These are phyloP conservation scores for Candida golubevii DNA, from an alignment of 805 yeast genomes.

Conservation along the genomic window DNA sequence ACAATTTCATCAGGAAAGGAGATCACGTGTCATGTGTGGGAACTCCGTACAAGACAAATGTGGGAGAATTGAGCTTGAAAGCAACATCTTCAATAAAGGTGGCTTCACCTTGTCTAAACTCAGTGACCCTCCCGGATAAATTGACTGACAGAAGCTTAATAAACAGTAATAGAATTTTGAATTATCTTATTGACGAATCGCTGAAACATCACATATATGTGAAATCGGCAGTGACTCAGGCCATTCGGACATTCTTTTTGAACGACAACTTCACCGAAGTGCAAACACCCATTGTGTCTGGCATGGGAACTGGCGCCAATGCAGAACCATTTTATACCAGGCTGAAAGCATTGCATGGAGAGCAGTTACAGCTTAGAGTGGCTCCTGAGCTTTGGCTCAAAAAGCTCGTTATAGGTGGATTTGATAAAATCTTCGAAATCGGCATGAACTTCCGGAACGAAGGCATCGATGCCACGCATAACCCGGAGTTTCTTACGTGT, in stretches of 20 bases:
- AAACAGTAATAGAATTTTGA: conserved; percentile 65
- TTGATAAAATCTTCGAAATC: conserved; percentile 82
- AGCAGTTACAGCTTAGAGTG: conserved; percentile 61
- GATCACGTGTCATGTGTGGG: conserved; percentile 71
- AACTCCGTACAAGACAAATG: conserved; percentile 66
- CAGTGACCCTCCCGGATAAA: conserved; percentile 51
- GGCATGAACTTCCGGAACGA: conserved; percentile 88
- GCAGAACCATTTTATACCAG: conserved; percentile 80
- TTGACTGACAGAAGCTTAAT: conserved; percentile 53
- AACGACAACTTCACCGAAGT: conserved; percentile 67
- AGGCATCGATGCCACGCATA: conserved; percentile 88
- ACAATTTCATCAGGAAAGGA: conserved; percentile 55
- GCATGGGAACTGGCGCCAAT: conserved; percentile 79
- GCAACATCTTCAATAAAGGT: conserved; percentile 46
- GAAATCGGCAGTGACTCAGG: conserved; percentile 51
- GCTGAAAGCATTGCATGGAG: conserved; percentile 32
- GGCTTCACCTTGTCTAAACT: conserved; percentile 59
- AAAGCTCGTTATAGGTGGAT: conserved; percentile 74
- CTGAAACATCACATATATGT: conserved; percentile 45
- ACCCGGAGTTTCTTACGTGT: conserved; percentile 89
- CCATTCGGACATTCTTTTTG: conserved; percentile 56
- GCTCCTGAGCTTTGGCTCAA: conserved; percentile 97
- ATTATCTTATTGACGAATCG: conserved; percentile 58
- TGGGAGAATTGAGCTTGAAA: conserved; percentile 74
- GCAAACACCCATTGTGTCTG: conserved; percentile 80